Evolutionary conservation across 78 protist species (phyloP).

Genomic region (Speleostelium caveatum): DNA sequence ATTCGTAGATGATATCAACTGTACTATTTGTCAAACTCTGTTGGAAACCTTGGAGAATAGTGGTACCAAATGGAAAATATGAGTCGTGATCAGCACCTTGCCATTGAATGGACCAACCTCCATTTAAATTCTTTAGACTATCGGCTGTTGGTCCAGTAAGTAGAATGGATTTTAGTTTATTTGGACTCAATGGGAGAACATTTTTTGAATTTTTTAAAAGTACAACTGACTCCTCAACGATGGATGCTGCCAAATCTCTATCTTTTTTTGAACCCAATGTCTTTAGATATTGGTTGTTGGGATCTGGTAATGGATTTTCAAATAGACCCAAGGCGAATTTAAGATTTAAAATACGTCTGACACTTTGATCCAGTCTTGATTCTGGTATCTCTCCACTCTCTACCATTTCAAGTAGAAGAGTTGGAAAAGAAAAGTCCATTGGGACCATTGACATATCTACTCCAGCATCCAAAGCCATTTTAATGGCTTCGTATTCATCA

Average conservation of each 20-base stretch:
- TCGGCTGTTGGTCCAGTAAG: slow-evolving; percentile 43
- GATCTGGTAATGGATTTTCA: slow-evolving; percentile 63
- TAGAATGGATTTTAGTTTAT: neutral
- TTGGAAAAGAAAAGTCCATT: slow-evolving; percentile 67
- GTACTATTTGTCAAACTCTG: neutral
- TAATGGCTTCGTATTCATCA: slow-evolving; percentile 43
- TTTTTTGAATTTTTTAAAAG: slow-evolving; percentile 63
- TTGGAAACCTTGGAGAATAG: slow-evolving; percentile 17
- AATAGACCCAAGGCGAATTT: slow-evolving; percentile 80
- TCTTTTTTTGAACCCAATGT: slow-evolving; percentile 74
- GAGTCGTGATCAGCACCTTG: slow-evolving; percentile 34
- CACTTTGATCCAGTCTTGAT: slow-evolving; percentile 58
- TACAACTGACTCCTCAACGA: slow-evolving; percentile 46
- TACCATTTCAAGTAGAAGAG: slow-evolving; percentile 29
- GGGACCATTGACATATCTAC: slow-evolving; percentile 89
- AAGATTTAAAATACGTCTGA: slow-evolving; percentile 51
- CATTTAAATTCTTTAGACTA: slow-evolving; percentile 10
- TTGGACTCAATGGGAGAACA: neutral
- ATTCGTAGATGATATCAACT: neutral
- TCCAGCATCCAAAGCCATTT: slow-evolving; percentile 75
- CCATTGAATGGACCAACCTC: slow-evolving; percentile 65
- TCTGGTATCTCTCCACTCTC: slow-evolving; percentile 58
- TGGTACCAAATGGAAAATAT: slow-evolving; percentile 47
- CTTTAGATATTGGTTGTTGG: slow-evolving; percentile 1
- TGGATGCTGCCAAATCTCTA: slow-evolving; percentile 29